phyloP scores from a whole-genome alignment of 495 filamentous ascomycete genomes.

The Oidiodendron maius region DNA sequence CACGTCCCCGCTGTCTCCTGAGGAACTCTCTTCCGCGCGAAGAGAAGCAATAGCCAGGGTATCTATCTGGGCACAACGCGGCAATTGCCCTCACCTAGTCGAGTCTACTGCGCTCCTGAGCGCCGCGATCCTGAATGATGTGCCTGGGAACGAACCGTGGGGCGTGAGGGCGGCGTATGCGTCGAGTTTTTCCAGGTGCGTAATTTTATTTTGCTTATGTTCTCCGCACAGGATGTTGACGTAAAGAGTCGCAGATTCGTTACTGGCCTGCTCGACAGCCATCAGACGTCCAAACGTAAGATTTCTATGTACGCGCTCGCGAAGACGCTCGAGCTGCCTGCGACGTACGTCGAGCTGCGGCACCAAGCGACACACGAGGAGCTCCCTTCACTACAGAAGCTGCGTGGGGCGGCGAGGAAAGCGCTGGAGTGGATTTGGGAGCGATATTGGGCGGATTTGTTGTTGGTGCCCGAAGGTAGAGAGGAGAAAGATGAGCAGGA shows the following conservation, averaged over 20 bases:
- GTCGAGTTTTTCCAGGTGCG: slow-evolving; percentile 56
- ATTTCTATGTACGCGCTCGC: slow-evolving; percentile 81
- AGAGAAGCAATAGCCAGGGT: slow-evolving; percentile 39
- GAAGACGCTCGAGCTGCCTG: slow-evolving; percentile 66
- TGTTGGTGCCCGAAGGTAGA: slow-evolving; percentile 1
- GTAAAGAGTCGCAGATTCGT: slow-evolving; percentile 65
- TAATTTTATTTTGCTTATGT: slow-evolving; percentile 5
- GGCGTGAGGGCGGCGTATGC: slow-evolving; percentile 51
- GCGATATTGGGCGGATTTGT: slow-evolving; percentile 63
- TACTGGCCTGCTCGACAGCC: slow-evolving; percentile 76
- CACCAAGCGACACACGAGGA: slow-evolving; percentile 89
- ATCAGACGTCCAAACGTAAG: slow-evolving; percentile 61
- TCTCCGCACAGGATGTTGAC: slow-evolving; percentile 5
- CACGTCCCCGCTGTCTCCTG: neutral
- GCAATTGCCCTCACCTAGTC: slow-evolving; percentile 73
- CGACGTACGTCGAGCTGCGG: slow-evolving; percentile 81
- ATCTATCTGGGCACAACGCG: slow-evolving; percentile 56
- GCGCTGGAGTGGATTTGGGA: slow-evolving; percentile 83
- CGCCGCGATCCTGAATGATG: slow-evolving; percentile 57
- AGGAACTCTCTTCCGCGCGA: slow-evolving; percentile 5
- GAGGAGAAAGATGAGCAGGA: slow-evolving; percentile 11
- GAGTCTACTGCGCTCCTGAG: slow-evolving; percentile 75
- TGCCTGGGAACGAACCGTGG: slow-evolving; percentile 44
- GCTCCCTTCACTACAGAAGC: slow-evolving; percentile 64
- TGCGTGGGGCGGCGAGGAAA: slow-evolving; percentile 58